Percentiles rank a stretch among this genome's conserved stretches.
These are phyloP conservation scores for Albugo candida DNA, from an alignment of 352 stramenopile genomes.

Conservation along the genomic window DNA sequence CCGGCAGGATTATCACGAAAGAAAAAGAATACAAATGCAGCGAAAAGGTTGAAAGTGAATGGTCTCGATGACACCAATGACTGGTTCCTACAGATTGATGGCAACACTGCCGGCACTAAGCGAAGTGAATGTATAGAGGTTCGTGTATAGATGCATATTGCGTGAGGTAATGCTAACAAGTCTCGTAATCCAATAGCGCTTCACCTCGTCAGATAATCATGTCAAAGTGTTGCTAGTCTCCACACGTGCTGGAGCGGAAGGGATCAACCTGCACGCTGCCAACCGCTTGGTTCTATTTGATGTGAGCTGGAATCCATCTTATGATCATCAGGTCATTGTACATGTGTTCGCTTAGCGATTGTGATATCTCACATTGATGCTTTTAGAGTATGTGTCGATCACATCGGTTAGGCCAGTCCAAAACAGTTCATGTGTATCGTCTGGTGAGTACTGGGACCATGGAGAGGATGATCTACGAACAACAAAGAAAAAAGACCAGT, in stretches of 20 bases:
- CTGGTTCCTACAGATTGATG: constrained; percentile 71
- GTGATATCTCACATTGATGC: constrained; percentile 1
- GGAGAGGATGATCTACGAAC: constrained; percentile 83
- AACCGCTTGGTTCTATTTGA: constrained; percentile 84
- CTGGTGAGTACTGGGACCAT: constrained; percentile 84
- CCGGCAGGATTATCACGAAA: constrained; percentile 37
- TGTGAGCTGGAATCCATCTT: constrained; percentile 82
- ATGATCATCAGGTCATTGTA: constrained; percentile 63
- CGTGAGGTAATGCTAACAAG: background rate
- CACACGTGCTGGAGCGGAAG: constrained; percentile 62
- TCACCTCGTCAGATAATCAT: constrained; percentile 25
- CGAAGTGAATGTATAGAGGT: constrained; percentile 28
- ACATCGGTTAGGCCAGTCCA: constrained; percentile 78
- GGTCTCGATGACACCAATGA: constrained; percentile 12
- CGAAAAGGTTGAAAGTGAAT: background rate
- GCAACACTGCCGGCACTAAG: constrained; percentile 45
- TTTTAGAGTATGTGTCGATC: constrained; percentile 80
- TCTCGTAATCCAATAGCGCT: constrained; percentile 16
- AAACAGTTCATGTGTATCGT: constrained; percentile 83
- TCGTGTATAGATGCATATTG: background rate
- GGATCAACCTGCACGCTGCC: constrained; percentile 77
- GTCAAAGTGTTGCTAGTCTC: constrained; percentile 65
- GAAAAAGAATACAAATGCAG: constrained; percentile 7
- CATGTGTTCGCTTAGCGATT: background rate
- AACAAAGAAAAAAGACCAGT: constrained; percentile 78